These are phyloP conservation scores for Yamadazyma mexicana DNA, from an alignment of 1,139 yeast genomes.

Conservation along the genomic window DNA sequence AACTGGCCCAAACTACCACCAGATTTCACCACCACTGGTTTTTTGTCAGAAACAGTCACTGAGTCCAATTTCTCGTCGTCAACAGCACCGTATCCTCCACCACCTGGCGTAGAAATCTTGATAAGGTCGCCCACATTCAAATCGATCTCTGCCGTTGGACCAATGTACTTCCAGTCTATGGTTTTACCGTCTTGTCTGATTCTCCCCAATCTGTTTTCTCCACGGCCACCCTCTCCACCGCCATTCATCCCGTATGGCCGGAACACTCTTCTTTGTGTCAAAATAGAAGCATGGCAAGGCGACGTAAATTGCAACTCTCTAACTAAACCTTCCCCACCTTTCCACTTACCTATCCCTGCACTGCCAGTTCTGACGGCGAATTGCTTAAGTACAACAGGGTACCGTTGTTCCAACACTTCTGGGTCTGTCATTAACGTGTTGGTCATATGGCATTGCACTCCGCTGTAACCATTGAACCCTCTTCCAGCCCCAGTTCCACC, in stretches of 20 bases:
- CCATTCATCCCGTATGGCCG: conserved; percentile 24
- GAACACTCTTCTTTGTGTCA: conserved; percentile 23
- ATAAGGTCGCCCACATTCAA: conserved; percentile 40
- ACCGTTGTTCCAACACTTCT: conserved; percentile 37
- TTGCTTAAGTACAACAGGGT: conserved; percentile 33
- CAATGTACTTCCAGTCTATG: conserved; percentile 22
- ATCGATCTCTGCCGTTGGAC: conserved; percentile 23
- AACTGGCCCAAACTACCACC: conserved; percentile 16
- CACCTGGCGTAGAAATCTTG: conserved; percentile 52
- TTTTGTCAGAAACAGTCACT: neutral
- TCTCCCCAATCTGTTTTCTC: conserved; percentile 57
- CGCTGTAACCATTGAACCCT: conserved; percentile 37
- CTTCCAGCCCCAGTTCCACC: conserved; percentile 47
- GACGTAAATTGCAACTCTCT: conserved; percentile 23
- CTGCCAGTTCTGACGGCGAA: conserved; percentile 29
- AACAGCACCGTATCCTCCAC: conserved; percentile 50
- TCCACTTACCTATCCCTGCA: conserved; percentile 38
- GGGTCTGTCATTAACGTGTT: conserved; percentile 44
- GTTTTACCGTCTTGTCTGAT: conserved; percentile 22
- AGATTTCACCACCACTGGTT: conserved; percentile 8
- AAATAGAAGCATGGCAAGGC: conserved; percentile 20
- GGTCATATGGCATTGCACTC: conserved; percentile 49
- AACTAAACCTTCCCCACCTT: conserved; percentile 34
- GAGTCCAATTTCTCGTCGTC: conserved; percentile 3
- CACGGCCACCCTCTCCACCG: conserved; percentile 52